Evolutionary conservation across 2,329 filamentous ascomycete species (phyloP), one percentile per base, ranked within the genome.

Genomic region (Graphilbum sp.): DNA sequence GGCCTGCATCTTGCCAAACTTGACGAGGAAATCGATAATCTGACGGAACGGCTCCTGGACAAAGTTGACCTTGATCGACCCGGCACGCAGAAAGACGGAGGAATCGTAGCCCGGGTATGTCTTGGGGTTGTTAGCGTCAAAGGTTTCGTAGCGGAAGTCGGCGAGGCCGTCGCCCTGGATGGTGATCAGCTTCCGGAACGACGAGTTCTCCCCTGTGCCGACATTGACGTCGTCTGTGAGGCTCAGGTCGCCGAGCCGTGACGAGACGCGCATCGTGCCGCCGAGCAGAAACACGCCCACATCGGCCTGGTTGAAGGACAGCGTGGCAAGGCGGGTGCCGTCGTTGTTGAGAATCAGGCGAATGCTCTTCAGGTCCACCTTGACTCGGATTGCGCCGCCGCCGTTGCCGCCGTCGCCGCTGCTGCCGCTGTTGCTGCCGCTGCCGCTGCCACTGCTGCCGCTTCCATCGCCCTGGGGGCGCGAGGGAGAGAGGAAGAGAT

Each of bases 1-100:
- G 18, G 90, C 88, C 58, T 98, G 90, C 90, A 99, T 99, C 59
- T 93, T 94, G 43, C 92, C 90, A 55, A 99, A 99, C 51, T 98
- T 98, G 55, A 99, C 86, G 32, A 93, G 66, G 57, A 98, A 99
- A 47, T 92, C 84, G 57, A 98, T 84, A 46, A 99, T 96, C 60
- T 96, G 96, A 37, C 90, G 76, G 64, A 96, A 95, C 0, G 90
- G 90, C 55, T 98, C 92, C 44, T 95, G 88, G 4, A 96, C 62
- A 54, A 99, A 98, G 54, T 95, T 96, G 53, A 98, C 68, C 60
- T 93, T 96, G 55, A 98, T 79, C 0, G 90, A 98, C 2, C 90
- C 90, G 16, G 90, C 88, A 27, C 88, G 77, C 11, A 99, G 64
- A 51, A 76, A 92, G 23, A 98, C 76, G 2, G 87, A 88, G 13